Conservation (phyloP, 2,329 filamentous ascomycete species). For the Leptographium lundbergii region DNA sequence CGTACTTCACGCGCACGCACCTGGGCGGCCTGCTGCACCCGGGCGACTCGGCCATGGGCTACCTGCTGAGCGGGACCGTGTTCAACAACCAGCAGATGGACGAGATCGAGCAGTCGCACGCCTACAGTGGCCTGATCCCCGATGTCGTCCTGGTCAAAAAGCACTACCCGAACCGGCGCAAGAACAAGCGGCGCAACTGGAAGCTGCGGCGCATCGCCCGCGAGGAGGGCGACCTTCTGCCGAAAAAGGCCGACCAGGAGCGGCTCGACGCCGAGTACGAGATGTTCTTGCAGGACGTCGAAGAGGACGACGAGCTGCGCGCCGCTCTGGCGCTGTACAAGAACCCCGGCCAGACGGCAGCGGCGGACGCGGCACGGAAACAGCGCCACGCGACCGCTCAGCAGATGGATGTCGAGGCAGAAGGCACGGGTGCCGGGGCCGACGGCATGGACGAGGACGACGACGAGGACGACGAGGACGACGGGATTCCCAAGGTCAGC, state of each 20-base stretch:
- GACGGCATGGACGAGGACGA: conserved; percentile 31
- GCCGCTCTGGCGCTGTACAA: conserved; percentile 81
- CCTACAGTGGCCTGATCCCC: conserved; percentile 67
- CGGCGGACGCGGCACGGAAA: conserved; percentile 12
- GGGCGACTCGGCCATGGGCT: conserved; percentile 91
- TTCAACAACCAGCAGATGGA: conserved; percentile 87
- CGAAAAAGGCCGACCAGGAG: conserved; percentile 78
- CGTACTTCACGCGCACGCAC: conserved; percentile 84
- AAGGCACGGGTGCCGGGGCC: conserved; percentile 34
- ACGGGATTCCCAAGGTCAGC: conserved; percentile 55
- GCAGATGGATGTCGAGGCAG: conserved; percentile 33
- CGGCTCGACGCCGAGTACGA: conserved; percentile 90
- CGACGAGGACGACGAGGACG: conserved; percentile 46
- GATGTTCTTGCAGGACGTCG: conserved; percentile 91
- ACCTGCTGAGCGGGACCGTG: conserved; percentile 76
- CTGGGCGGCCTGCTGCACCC: conserved; percentile 74
- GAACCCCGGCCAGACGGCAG: conserved; percentile 38
- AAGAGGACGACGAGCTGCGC: conserved; percentile 84
- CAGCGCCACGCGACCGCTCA: conserved; percentile 19
- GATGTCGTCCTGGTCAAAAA: conserved; percentile 97
- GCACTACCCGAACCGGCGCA: conserved; percentile 70
- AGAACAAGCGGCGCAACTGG: conserved; percentile 78
- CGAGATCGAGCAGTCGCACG: conserved; percentile 63
- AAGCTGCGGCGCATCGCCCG: conserved; percentile 84
- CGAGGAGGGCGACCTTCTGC: conserved; percentile 78